Evolutionary conservation across 176 grass and related monocot species (phyloP), one percentile per base, ranked within the genome.

Genomic region (Phragmites australis): DNA sequence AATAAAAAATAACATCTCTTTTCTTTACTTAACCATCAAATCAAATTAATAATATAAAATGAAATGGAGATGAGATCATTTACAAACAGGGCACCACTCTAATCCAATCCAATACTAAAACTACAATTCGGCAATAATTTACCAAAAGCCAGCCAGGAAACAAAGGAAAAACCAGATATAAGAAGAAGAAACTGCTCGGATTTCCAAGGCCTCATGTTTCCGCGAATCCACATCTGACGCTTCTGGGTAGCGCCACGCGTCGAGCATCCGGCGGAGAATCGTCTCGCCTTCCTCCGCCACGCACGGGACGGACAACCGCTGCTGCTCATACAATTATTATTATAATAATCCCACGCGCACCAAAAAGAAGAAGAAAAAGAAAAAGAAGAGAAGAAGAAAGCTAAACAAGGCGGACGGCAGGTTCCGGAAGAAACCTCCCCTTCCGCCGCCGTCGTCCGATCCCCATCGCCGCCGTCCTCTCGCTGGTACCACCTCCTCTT

Each of bases 121-220:
- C n/a, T n/a, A n/a, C n/a, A n/a, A n/a, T n/a, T n/a, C 34, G 34
- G 34, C 34, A 37, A 21, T 8, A 22, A 22, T 54, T 29, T 27
- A 59, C 14, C 56, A 29, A 57, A 23, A 13, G 26, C 25, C 56
- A 29, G 11, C 25, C 34, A 10, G 5, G 32, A 42, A 9, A 11
- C 3, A 34, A 3, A 41, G 19, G 7, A 1, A 29, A 8, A 53
- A 30, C 58, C 13, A 31, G 70, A 73, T 37, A 37, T n/a, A 73
- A 73, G 48, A 31, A 19, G 9, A 9, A 50, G 68, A 18, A 23
- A 46, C 13, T 22, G 23, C 5, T n/a, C n/a, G n/a, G 53, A 60
- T n/a, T 82, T 61, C 79, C 67, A 2, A 14, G 78, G 9, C 85
- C 85, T 77, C 85, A 71, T 76, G 49, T 84, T 88, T 30, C 6